Conservation (phyloP, 805 yeast species). For the Kodamaea neixiangensis region DNA sequence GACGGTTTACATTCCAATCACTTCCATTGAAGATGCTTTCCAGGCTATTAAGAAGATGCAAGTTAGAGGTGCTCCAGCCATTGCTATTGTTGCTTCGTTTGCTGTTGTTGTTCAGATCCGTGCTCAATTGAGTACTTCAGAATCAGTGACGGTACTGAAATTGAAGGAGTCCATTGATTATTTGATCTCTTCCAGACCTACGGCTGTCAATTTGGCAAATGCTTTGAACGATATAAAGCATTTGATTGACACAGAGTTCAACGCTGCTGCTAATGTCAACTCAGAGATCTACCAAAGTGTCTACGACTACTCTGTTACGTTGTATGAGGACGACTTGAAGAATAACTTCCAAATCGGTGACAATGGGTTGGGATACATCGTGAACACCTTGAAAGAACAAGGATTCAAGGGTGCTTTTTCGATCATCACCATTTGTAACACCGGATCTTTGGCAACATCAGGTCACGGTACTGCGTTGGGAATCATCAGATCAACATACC, state of each 20-base stretch:
- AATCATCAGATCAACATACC: conserved; percentile 71
- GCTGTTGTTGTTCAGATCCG: conserved; percentile 74
- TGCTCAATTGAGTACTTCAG: conserved; percentile 24
- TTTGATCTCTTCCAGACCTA: conserved; percentile 81
- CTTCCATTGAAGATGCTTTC: conserved; percentile 72
- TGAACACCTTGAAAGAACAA: conserved; percentile 44
- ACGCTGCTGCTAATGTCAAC: conserved; percentile 20
- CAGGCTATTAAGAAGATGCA: conserved; percentile 87
- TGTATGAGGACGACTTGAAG: conserved; percentile 75
- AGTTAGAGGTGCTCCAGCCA: conserved; percentile 98
- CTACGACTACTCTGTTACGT: conserved; percentile 47
- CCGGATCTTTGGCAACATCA: conserved; percentile 95
- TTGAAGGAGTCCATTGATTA: conserved; percentile 57
- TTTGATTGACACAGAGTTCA: conserved; percentile 16
- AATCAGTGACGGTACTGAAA: conserved; percentile 26
- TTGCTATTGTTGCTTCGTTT: conserved; percentile 90
- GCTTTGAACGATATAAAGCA: conserved; percentile 59
- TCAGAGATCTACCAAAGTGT: conserved; percentile 32
- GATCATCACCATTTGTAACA: conserved; percentile 90
- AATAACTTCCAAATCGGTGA: conserved; percentile 79
- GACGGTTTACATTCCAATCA: conserved; percentile 64
- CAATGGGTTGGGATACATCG: conserved; percentile 74
- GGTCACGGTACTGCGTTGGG: conserved; percentile 98
- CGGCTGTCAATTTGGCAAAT: conserved; percentile 89
- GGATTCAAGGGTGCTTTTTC: conserved; percentile 66